Conservation (phyloP, 495 filamentous ascomycete genomes). For the Opeltia flavorubescens region DNA sequence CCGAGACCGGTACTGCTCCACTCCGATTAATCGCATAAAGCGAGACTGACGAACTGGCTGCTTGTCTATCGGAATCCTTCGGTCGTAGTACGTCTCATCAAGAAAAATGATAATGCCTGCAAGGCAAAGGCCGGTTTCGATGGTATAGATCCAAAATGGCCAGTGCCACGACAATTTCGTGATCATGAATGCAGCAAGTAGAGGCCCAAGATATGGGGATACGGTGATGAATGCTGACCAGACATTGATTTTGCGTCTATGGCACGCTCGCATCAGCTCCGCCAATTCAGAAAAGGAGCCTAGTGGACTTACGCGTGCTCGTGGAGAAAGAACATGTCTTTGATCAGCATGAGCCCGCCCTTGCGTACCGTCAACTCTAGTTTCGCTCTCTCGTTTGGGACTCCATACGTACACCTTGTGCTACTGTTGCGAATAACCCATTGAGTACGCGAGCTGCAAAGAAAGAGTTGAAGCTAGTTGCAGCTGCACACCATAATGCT, state of each 20-base stretch:
- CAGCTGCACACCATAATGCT: conserved; percentile 37
- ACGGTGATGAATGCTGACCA: conserved; percentile 39
- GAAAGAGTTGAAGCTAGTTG: conserved; percentile 38
- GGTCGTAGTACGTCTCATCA: conserved; percentile 49
- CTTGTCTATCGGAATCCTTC: conserved; percentile 28
- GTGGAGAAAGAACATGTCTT: conserved; percentile 55
- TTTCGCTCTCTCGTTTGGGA: not conserved
- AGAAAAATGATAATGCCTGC: conserved; percentile 35
- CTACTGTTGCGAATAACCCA: conserved; percentile 48
- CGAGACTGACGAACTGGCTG: conserved; percentile 29
- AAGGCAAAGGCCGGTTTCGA: conserved; percentile 31
- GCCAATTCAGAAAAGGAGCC: not conserved
- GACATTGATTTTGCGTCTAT: conserved; percentile 44
- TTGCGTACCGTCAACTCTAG: conserved; percentile 12
- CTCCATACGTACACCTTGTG: conserved; percentile 23
- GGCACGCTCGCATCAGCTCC: not conserved
- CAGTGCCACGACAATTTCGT: conserved; percentile 34
- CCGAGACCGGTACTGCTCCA: conserved; percentile 30
- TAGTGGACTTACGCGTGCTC: conserved; percentile 28
- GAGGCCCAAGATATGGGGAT: conserved; percentile 45
- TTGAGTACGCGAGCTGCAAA: conserved; percentile 46
- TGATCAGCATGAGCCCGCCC: conserved; percentile 48
- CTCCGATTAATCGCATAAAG: conserved; percentile 29
- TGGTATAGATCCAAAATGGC: conserved; percentile 40
- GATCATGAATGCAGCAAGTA: conserved; percentile 45